Conservation (phyloP, 1,139 yeast species). For the Chernovozyma sophiae-reginae region DNA sequence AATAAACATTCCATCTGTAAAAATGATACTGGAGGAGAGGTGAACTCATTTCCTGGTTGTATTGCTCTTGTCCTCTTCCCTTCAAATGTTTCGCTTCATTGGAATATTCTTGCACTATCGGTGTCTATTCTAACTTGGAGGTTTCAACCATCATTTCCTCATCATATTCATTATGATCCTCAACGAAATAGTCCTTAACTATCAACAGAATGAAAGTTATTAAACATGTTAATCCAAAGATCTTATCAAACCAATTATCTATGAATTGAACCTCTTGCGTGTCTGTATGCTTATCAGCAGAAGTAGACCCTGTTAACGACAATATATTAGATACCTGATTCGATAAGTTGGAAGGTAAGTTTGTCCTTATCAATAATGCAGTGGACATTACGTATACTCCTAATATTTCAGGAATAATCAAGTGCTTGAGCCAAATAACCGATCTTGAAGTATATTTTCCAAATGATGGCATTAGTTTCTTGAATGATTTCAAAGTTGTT, state of each 20-base stretch:
- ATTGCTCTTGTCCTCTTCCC: too few species aligned
- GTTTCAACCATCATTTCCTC: constrained; percentile 32
- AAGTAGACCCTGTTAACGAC: constrained; percentile 33
- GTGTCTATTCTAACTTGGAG: not conserved
- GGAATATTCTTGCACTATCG: too few species aligned
- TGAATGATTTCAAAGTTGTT: constrained; percentile 45
- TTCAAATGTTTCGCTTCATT: too few species aligned
- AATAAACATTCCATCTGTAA: too few species aligned
- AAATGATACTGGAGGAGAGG: too few species aligned
- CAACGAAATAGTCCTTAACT: constrained; percentile 14
- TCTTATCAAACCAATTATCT: constrained; percentile 77
- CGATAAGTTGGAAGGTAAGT: constrained; percentile 61
- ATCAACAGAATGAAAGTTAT: constrained; percentile 47
- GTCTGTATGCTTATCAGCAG: constrained; percentile 9
- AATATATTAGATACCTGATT: constrained; percentile 44
- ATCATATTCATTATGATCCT: constrained; percentile 21
- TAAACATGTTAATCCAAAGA: constrained; percentile 57
- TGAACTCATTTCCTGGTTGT: too few species aligned
- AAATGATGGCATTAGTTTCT: constrained; percentile 28
- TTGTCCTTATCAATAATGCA: constrained; percentile 69
- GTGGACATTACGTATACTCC: constrained; percentile 83
- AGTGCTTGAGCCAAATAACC: constrained; percentile 36
- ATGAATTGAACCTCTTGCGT: constrained; percentile 52
- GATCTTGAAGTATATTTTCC: constrained; percentile 20
- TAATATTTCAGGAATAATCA: constrained; percentile 63